Evolutionary conservation across 495 filamentous ascomycete genomes (phyloP).

Genomic region (Tuber brumale): DNA sequence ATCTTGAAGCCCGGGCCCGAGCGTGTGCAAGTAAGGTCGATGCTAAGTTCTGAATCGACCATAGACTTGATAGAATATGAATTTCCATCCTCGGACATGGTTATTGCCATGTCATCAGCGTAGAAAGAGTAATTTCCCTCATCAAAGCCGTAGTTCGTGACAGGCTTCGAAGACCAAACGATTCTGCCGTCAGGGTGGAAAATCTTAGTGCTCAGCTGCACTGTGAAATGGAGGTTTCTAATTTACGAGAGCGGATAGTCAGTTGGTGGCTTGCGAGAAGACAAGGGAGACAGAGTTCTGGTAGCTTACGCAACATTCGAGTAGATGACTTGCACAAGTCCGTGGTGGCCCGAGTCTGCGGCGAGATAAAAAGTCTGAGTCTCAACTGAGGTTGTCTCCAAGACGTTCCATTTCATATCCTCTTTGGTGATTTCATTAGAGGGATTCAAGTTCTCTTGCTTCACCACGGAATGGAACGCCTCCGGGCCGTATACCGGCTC

Average conservation of each 20-base stretch:
- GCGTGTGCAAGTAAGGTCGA: conserved; percentile 75
- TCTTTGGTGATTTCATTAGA: conserved; percentile 71
- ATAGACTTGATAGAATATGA: conserved; percentile 80
- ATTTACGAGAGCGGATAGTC: conserved; percentile 7
- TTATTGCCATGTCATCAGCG: conserved; percentile 72
- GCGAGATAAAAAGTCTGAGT: conserved; percentile 94
- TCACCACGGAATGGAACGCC: conserved; percentile 75
- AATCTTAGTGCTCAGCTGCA: conserved; percentile 86
- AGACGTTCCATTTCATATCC: conserved; percentile 70
- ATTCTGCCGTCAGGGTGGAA: conserved; percentile 68
- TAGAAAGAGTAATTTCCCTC: conserved; percentile 74
- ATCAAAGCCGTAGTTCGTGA: conserved; percentile 73
- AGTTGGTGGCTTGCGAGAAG: not conserved
- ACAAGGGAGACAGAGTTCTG: not conserved
- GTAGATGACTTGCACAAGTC: conserved; percentile 86
- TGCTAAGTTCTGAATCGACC: conserved; percentile 64
- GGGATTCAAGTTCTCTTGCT: conserved; percentile 70
- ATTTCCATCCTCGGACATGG: conserved; percentile 73
- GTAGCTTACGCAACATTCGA: conserved; percentile 84
- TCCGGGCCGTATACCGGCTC: conserved; percentile 93
- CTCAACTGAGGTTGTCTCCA: conserved; percentile 84
- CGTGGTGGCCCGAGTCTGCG: conserved; percentile 67
- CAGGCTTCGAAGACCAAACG: conserved; percentile 72
- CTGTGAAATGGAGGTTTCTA: conserved; percentile 82
- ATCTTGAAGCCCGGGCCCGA: conserved; percentile 73